Percentiles rank a stretch among this genome's conserved stretches.
Evolutionary conservation across 108 stramenopile species (phyloP).

Genomic region (Skeletonema potamos): DNA sequence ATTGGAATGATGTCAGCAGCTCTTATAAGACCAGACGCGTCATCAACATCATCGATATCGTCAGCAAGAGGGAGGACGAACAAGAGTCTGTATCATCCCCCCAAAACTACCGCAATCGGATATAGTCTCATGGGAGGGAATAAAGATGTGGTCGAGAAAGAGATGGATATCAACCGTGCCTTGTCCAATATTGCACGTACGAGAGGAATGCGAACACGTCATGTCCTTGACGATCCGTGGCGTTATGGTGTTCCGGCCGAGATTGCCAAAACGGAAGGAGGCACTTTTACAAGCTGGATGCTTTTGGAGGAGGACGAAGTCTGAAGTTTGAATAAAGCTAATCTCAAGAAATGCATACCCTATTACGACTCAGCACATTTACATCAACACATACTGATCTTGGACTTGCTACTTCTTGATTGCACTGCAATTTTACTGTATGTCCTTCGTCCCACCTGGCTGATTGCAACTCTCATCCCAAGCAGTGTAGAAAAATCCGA

Average conservation of each 20-base stretch:
- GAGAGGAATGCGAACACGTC: slow-evolving; percentile 36
- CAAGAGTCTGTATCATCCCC: background rate
- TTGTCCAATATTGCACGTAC: slow-evolving; percentile 31
- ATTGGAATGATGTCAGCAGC: slow-evolving; percentile 53
- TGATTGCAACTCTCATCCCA: too few relatives aligned
- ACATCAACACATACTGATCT: too few relatives aligned
- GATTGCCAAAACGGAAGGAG: slow-evolving; percentile 20
- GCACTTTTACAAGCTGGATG: slow-evolving; percentile 32
- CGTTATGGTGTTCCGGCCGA: slow-evolving; percentile 29
- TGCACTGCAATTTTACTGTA: too few relatives aligned
- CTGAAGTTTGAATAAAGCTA: background rate
- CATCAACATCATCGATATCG: too few relatives aligned
- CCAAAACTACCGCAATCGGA: slow-evolving; percentile 40
- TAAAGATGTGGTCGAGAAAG: slow-evolving; percentile 47
- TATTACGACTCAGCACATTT: too few relatives aligned
- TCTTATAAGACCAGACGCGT: slow-evolving; percentile 9
- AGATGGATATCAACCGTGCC: slow-evolving; percentile 29
- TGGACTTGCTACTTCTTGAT: too few relatives aligned
- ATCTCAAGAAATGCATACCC: too few relatives aligned
- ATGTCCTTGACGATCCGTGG: slow-evolving; percentile 44
- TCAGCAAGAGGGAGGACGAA: too few relatives aligned
- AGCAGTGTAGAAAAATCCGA: too few relatives aligned
- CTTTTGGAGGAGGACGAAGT: slow-evolving; percentile 14
- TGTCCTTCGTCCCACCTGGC: too few relatives aligned
- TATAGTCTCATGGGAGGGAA: slow-evolving; percentile 49